phyloP scores from a whole-genome alignment of 2,329 filamentous ascomycete genomes.

The Acarospora socialis region DNA sequence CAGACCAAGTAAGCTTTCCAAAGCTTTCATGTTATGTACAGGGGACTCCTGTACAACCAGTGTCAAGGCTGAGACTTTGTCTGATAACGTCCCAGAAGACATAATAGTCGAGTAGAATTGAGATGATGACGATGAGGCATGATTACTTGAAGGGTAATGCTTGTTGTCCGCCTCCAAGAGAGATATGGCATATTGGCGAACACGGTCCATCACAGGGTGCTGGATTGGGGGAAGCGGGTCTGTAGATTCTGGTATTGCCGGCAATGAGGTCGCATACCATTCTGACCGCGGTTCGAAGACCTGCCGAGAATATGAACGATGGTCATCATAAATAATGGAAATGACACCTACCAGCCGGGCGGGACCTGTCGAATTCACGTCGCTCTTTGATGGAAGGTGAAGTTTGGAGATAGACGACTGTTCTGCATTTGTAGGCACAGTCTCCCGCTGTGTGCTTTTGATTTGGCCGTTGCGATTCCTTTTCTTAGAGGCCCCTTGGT shows the following conservation, averaged over 20 bases:
- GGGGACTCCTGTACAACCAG: slow-evolving; percentile 92
- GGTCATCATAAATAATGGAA: neutral
- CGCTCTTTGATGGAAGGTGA: no score
- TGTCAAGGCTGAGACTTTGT: slow-evolving; percentile 91
- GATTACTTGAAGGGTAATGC: slow-evolving; percentile 55
- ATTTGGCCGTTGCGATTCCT: no score
- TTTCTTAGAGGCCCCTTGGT: no score
- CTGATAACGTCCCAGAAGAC: slow-evolving; percentile 86
- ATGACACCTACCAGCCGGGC: slow-evolving; percentile 21
- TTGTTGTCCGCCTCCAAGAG: slow-evolving; percentile 67
- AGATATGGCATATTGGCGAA: slow-evolving; percentile 53
- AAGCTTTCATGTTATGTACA: slow-evolving; percentile 76
- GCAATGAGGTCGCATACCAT: slow-evolving; percentile 49
- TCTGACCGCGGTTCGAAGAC: slow-evolving; percentile 48
- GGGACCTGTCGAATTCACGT: slow-evolving; percentile 1
- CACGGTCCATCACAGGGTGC: slow-evolving; percentile 41
- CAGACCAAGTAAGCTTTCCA: slow-evolving; percentile 68
- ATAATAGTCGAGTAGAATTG: slow-evolving; percentile 97
- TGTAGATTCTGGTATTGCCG: slow-evolving; percentile 34
- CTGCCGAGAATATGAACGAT: slow-evolving; percentile 25
- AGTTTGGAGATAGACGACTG: no score
- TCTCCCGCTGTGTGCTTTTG: no score
- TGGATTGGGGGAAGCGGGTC: slow-evolving; percentile 36
- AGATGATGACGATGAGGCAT: slow-evolving; percentile 71
- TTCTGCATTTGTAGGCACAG: no score